A percentile compares a stretch with the other conserved stretches of the same genome.
Conservation (phyloP, 2,329 filamentous ascomycete species). For the Aspergillus melleus region DNA sequence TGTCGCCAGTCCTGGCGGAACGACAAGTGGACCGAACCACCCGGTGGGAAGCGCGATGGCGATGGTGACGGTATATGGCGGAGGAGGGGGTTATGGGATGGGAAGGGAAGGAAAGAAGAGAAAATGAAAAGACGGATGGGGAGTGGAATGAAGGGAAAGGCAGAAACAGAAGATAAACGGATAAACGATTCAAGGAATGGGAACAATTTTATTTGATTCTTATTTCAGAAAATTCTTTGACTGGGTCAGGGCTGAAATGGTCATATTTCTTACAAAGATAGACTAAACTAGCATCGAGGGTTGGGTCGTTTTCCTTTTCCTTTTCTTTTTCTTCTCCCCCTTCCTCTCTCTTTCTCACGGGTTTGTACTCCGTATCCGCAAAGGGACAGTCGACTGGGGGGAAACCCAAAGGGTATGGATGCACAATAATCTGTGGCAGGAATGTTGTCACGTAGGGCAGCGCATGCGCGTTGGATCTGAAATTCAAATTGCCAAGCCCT, state of each 20-base stretch:
- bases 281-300: conserved; percentile 7
- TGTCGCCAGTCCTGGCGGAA: conserved; percentile 15
- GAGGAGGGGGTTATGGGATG: conserved; percentile 4
- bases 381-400: neutral
- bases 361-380: neutral
- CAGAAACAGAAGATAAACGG: neutral
- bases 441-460: conserved; percentile 26
- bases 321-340: neutral
- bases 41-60: conserved; percentile 18
- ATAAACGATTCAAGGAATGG: neutral
- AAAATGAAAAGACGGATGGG: conserved; percentile 3
- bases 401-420: conserved; percentile 8
- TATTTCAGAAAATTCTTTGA: neutral
- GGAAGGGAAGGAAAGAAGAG: neutral
- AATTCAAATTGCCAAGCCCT: conserved; percentile 18
- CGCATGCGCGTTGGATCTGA: conserved; percentile 21
- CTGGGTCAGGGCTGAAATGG: neutral
- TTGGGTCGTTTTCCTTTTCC: neutral
- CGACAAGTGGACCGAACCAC: conserved; percentile 21
- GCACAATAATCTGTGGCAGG: conserved; percentile 19
- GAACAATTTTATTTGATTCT: neutral
- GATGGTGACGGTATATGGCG: conserved; percentile 16
- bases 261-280: conserved; percentile 1
- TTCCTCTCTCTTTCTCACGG: neutral
- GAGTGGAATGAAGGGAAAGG: conserved; percentile 2